Conservation (phyloP, 225 moss, liverwort and hornwort species). For the Marchantia paleacea region DNA sequence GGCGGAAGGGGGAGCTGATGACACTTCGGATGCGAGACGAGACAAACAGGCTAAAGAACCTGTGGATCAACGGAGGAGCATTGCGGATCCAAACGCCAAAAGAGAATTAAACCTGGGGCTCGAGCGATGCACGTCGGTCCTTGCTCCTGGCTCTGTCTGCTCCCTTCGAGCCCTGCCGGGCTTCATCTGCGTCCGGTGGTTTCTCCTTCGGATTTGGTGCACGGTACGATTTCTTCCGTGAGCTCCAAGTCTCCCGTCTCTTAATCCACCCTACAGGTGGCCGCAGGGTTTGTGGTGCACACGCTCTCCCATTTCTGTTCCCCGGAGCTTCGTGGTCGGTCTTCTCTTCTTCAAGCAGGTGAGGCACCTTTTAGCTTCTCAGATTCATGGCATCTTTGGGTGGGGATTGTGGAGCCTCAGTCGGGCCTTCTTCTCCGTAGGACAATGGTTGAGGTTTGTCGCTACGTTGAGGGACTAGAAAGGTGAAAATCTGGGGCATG, state of each 20-base stretch:
- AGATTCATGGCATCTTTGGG: not conserved
- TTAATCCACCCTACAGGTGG: not conserved
- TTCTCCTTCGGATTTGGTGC: not conserved
- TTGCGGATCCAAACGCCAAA: not conserved
- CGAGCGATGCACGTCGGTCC: not conserved
- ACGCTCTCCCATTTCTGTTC: not conserved
- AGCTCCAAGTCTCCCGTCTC: not conserved
- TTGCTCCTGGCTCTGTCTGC: too few species aligned
- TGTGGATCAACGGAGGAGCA: not conserved
- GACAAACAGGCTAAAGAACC: not conserved
- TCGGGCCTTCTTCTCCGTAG: too few species aligned
- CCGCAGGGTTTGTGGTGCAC: not conserved
- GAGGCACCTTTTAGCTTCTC: not conserved
- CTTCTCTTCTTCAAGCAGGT: not conserved
- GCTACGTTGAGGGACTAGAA: too few species aligned
- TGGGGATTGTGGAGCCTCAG: too few species aligned
- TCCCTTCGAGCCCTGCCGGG: not conserved
- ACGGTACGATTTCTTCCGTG: not conserved
- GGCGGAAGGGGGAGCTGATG: too few species aligned
- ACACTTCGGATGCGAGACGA: too few species aligned
- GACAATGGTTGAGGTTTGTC: too few species aligned
- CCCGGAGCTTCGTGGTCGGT: not conserved
- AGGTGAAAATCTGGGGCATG: too few species aligned
- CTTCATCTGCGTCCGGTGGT: not conserved
- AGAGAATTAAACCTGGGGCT: constrained; percentile 3